Evolutionary conservation across 140 eudicot species (phyloP), one percentile per base, ranked within the genome.

Genomic region (Ambrosia hybrid): DNA sequence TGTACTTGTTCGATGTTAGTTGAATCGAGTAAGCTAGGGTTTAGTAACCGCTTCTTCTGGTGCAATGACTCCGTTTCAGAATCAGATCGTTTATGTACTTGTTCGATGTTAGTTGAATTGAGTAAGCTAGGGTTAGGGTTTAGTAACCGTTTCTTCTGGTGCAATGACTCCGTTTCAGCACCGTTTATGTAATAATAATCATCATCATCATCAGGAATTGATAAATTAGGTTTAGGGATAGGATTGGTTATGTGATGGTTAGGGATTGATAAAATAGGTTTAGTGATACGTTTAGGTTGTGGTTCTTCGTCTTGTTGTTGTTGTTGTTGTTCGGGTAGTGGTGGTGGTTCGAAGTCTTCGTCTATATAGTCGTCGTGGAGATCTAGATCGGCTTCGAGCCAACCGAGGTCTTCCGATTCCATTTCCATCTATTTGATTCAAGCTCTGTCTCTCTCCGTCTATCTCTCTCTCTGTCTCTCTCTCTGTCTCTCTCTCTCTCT

Each of bases 361-460:
- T 80, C 84, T 51, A 74, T 9, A 0, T 80, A 78, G 39, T 87
- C 85, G n/a, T 80, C 84, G 65, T 74, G 74, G 34, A 70, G 65
- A 17, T 79, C 71, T 13, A 79, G 68, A 51, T 75, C 83, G 63
- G 90, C 87, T 77, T 87, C 94, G 4, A 87, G 84, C 89, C 89
- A 85, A 34, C 82, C 85, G 17, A 85, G 84, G 71, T 87, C 94
- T 11, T 83, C 91, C 43, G 81, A 26, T 11, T 87, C 92, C 86
- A 83, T 83, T 46, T 80, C 84, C 77, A 63, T 75, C 49, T 65
- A 49, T 65, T 59, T 46, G 58, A 63, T 66, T 38, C 43, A 59
- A 33, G 55, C 39, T 75, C 41, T 17, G 21, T n/a, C 68, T 14
- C 12, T 66, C 41, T 71, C 72, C 2, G 33, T 72, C 5, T 3